Percentiles rank a stretch among this genome's conserved stretches.
Evolutionary conservation across 2,329 filamentous ascomycete genomes (phyloP).

Genomic region (Colletotrichum magnum): DNA sequence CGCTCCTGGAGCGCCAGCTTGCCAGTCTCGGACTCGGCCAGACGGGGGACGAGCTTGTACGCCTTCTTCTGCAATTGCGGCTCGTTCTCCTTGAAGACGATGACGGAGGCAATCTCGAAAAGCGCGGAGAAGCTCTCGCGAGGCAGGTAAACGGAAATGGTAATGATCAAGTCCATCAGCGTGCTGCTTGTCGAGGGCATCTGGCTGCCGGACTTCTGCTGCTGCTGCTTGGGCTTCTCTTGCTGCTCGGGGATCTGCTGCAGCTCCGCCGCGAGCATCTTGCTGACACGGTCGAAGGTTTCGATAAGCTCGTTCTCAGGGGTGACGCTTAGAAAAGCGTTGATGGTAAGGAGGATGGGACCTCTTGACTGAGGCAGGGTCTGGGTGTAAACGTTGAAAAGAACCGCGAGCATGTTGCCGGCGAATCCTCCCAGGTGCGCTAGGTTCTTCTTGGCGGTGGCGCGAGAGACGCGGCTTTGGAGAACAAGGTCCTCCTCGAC

Average conservation of each 20-base stretch:
- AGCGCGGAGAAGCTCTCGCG: constrained; percentile 86
- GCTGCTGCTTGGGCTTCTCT: constrained; percentile 75
- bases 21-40: constrained; percentile 85
- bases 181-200: constrained; percentile 96
- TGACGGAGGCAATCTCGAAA: constrained; percentile 87
- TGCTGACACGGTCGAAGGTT: constrained; percentile 89
- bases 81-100: constrained; percentile 86
- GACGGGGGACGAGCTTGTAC: constrained; percentile 95
- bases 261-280: constrained; percentile 84
- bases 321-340: constrained; percentile 92
- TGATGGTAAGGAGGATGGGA: constrained; percentile 93
- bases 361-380: constrained; percentile 93
- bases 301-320: constrained; percentile 83
- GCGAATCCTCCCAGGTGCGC: constrained; percentile 84
- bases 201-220: constrained; percentile 70
- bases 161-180: constrained; percentile 96
- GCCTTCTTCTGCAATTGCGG: constrained; percentile 98
- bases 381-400: constrained; percentile 99
- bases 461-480: constrained; percentile 83
- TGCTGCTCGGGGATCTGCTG: constrained; percentile 63
- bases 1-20: constrained; percentile 82
- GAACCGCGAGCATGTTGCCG: constrained; percentile 90
- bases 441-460: constrained; percentile 83
- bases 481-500: constrained; percentile 80
- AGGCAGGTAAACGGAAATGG: constrained; percentile 93